phyloP scores from a whole-genome alignment of 805 yeast genomes.

The Nakazawaea ishiwadae region DNA sequence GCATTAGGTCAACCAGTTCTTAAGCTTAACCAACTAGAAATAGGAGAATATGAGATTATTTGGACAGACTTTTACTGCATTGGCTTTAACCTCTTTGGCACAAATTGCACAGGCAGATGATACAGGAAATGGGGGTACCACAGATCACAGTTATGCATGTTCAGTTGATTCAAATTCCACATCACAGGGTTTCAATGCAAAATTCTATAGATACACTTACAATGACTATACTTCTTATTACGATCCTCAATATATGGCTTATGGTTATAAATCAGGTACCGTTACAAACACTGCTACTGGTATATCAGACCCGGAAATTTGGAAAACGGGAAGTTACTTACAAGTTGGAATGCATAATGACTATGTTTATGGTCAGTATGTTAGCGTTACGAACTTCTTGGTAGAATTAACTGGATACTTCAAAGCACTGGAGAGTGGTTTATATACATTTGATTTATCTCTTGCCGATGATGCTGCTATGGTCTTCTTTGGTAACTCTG shows the following conservation, averaged over 20 bases:
- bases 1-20: no score
- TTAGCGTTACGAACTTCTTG: background rate
- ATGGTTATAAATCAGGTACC: background rate
- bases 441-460: slow-evolving; percentile 19
- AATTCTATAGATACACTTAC: background rate
- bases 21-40: no score
- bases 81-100: no score
- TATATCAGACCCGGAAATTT: slow-evolving; percentile 7
- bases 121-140: background rate
- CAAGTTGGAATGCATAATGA: background rate
- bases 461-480: slow-evolving; percentile 27
- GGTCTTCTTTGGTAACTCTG: slow-evolving; percentile 25
- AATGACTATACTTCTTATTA: background rate
- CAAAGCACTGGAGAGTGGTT: slow-evolving; percentile 25
- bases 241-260: background rate
- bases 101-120: background rate
- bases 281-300: background rate
- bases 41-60: no score
- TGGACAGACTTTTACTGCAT: no score
- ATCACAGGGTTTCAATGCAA: background rate
- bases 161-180: background rate
- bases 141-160: background rate
- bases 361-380: background rate
- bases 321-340: no score
- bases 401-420: slow-evolving; percentile 22